A percentile compares a stretch with the other conserved stretches of the same genome.
These are phyloP conservation scores for Micractinium conductrix DNA, from an alignment of 139 green algal species.

Conservation along the genomic window DNA sequence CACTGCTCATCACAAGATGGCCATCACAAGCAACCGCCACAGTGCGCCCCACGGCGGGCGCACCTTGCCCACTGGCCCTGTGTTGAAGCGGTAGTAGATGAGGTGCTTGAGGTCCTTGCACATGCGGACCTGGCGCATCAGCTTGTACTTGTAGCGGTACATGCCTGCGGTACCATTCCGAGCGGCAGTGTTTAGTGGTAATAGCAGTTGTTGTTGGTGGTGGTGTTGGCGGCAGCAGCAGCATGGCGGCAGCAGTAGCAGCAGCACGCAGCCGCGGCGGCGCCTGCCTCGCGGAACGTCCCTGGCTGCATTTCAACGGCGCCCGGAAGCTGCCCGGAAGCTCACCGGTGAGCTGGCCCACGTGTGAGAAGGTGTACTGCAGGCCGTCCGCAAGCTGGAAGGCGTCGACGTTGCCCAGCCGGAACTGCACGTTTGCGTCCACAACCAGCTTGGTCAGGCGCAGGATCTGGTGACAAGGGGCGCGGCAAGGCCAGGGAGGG, in stretches of 20 bases:
- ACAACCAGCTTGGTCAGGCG: slow-evolving; percentile 99
- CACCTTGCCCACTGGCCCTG: slow-evolving; percentile 95
- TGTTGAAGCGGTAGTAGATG: slow-evolving; percentile 99
- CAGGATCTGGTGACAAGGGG: too few relatives aligned
- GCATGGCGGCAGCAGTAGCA: too few relatives aligned
- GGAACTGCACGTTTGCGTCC: slow-evolving; percentile 95
- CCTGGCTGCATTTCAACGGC: too few relatives aligned
- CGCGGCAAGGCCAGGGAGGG: too few relatives aligned
- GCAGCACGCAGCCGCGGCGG: too few relatives aligned
- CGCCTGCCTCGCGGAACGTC: too few relatives aligned
- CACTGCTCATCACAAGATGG: not conserved
- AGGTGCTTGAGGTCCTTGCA: slow-evolving; percentile 99
- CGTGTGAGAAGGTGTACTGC: slow-evolving; percentile 99
- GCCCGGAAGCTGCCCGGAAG: too few relatives aligned
- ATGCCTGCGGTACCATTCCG: too few relatives aligned
- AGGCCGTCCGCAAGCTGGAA: slow-evolving; percentile 99
- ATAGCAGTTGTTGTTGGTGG: too few relatives aligned
- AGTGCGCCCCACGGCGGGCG: not conserved
- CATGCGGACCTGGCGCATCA: slow-evolving; percentile 99
- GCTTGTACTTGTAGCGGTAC: slow-evolving; percentile 99
- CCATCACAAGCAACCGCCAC: not conserved
- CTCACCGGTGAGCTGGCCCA: slow-evolving; percentile 95
- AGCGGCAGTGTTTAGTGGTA: too few relatives aligned
- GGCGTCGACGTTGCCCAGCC: slow-evolving; percentile 99
- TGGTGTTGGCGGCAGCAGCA: too few relatives aligned